Base-by-base conservation (phyloP, 169 alveolate species). In the Cryptosporidium ubiquitum region DNA sequence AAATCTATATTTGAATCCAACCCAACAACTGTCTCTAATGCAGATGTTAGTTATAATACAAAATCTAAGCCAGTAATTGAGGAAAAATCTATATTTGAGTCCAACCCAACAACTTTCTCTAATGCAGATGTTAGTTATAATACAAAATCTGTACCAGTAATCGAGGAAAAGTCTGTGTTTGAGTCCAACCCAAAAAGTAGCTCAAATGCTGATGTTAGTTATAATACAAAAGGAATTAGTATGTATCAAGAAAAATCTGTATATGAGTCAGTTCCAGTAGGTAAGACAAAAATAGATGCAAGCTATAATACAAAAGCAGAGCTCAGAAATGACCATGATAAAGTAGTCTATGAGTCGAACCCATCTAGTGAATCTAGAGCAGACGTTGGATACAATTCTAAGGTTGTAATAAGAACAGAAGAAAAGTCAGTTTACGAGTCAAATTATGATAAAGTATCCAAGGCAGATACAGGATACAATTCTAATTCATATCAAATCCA, bases 71-170 rank as follows among this genome's bases (percentile, higher is more conserved):
- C 42, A 23, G 55, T 3, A 55, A 35, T 2, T 6, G 70, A 73
- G 10, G 85, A 73, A 20, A 73, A 57, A 18, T 35, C 55, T 10
- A 23, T 73, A 14, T 73, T 31, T 35, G 85, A 73, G 9, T 73
- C 85, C 0, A 73, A 31, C 12, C 44, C 85, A 3, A 31, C 2
- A 5, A 55, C 23, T 49, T 2, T 0, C 12, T 55, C 85, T 6
- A 14, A 23, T 10, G 85, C 85, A 26, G 85, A 73, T 20, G 55
- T 49, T 20, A 37, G 85, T 9, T 73, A 73, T 20, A 55, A 70
- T 31, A 18, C 64, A 33, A 44, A 70, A 31, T 31, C 20, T 16
- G 31, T 5, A 23, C 61, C 29, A 1, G 57, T 0, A 35, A 47
- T 10, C 18, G 39, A 74, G 35, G 86, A 57, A 33, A 74, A 18